Evolutionary conservation across 140 eudicot genomes (phyloP), one percentile per base, ranked within the genome.

Genomic region (Bidens hawaiensis): DNA sequence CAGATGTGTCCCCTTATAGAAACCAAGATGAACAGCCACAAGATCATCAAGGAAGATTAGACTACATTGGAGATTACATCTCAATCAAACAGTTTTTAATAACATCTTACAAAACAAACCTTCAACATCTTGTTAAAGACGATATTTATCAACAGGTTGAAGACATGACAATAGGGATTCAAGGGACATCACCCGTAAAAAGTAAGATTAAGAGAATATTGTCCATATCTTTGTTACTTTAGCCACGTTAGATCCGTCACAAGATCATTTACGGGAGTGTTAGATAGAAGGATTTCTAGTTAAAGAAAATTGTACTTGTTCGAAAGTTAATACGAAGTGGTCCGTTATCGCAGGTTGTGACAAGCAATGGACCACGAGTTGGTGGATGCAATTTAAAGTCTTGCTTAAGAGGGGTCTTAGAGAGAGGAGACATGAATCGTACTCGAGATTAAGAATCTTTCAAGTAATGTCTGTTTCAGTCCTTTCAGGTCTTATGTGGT

Each of bases 311-410:
- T 22, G 47, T 43, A 45, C 27, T 36, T 26, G 23, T 15, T 1
- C 4, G 0, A 11, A 11, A 38, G 45, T 38, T 38, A 27, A 66
- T 34, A 11, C 30, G 40, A 58, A 46, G 74, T 74, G 74, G 74
- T 42, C 34, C 59, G 46, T 4, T 16, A 45, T 62, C 52, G 55
- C 77, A 84, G 94, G 91, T 64, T 78, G 72, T 30, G 98, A 87
- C 19, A 56, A 77, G 2, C 73, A 67, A 72, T 91, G 98, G 98
- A 80, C 79, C 59, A 91, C 89, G 11, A 75, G 80, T 18, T 91
- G 98, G 98, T 87, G 98, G 91, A 65, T 79, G 54, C 98, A 91
- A 70, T 91, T 87, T 65, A 91, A 80, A 60, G 96, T 91, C 59
- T 67, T 91, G 77, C 78, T 91, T 1, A 72, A 73, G 75, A 82